Conservation (phyloP, 2,329 filamentous ascomycete genomes). For the Sarocladiaceae sp. region DNA sequence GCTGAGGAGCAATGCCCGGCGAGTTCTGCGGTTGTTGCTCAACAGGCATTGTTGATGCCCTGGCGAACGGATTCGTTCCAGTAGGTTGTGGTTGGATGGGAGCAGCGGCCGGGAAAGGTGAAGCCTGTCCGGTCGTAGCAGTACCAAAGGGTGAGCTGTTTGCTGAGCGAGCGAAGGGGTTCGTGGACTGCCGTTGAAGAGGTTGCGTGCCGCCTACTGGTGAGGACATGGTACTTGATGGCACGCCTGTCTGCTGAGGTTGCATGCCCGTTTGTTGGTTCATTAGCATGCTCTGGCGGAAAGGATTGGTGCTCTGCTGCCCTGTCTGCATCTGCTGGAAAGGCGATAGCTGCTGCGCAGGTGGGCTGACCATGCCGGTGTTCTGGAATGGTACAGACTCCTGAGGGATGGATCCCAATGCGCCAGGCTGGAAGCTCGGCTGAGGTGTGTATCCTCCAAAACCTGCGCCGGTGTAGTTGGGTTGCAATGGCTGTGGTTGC, state of each 20-base stretch:
- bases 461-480: slow-evolving; percentile 63
- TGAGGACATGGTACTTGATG: slow-evolving; percentile 22
- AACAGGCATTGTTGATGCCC: slow-evolving; percentile 28
- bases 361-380: slow-evolving; percentile 17
- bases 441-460: slow-evolving; percentile 81
- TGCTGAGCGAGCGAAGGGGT: slow-evolving; percentile 75
- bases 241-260: slow-evolving; percentile 21
- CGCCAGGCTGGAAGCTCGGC: slow-evolving; percentile 47
- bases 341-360: slow-evolving; percentile 14
- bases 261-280: slow-evolving; percentile 48
- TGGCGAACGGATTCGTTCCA: slow-evolving; percentile 57
- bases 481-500: slow-evolving; percentile 38
- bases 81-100: slow-evolving; percentile 46
- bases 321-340: slow-evolving; percentile 42
- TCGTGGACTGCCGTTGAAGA: slow-evolving; percentile 66
- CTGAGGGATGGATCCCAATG: slow-evolving; percentile 54
- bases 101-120: slow-evolving; percentile 38
- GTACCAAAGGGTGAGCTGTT: slow-evolving; percentile 28
- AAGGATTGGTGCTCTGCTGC: slow-evolving; percentile 76
- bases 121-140: slow-evolving; percentile 25
- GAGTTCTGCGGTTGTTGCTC: slow-evolving; percentile 42
- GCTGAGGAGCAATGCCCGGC: slow-evolving; percentile 60
- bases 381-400: slow-evolving; percentile 49
- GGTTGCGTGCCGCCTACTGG: slow-evolving; percentile 36
- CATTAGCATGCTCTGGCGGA: slow-evolving; percentile 84